Evolutionary conservation across 2,329 filamentous ascomycete species (phyloP).

Genomic region (Ambrosiella xylebori): DNA sequence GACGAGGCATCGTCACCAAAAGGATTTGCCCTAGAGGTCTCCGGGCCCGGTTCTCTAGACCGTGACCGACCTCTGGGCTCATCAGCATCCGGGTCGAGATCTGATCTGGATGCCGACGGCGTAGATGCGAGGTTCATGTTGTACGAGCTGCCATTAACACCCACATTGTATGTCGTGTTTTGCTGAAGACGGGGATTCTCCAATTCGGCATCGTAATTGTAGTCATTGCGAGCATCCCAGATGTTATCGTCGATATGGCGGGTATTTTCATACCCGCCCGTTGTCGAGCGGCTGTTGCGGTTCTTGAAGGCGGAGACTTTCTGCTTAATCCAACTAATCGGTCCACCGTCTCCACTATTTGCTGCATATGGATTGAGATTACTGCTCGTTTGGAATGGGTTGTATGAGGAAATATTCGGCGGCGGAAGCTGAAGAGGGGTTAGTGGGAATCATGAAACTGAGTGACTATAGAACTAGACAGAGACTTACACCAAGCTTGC

Average conservation of each 20-base stretch:
- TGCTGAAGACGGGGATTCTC: conserved; percentile 9
- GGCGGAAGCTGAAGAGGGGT: conserved; percentile 40
- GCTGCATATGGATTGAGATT: conserved; percentile 31
- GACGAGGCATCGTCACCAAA: conserved; percentile 53
- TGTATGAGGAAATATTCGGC: conserved; percentile 48
- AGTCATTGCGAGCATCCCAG: conserved; percentile 62
- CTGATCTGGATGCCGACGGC: conserved; percentile 18
- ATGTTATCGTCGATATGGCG: conserved; percentile 49
- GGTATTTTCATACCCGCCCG: conserved; percentile 51
- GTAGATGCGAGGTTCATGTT: conserved; percentile 30
- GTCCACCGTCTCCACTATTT: conserved; percentile 32
- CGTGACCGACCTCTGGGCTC: conserved; percentile 23
- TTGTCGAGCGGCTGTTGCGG: conserved; percentile 46
- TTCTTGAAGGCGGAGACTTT: conserved; percentile 46
- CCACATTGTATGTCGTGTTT: conserved; percentile 12
- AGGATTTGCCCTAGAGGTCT: conserved; percentile 34
- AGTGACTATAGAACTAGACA: not conserved
- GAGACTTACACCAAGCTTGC: conserved; percentile 48
- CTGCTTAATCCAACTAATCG: conserved; percentile 57
- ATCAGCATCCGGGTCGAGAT: conserved; percentile 10
- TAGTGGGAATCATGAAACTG: not conserved
- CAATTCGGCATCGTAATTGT: conserved; percentile 25
- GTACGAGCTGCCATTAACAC: conserved; percentile 27
- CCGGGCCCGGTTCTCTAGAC: conserved; percentile 26
- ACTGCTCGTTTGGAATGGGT: conserved; percentile 47